Percentiles rank a stretch among this genome's conserved stretches.
phyloP scores from a whole-genome alignment of 805 yeast species.

The Kodamaea laetipori region DNA sequence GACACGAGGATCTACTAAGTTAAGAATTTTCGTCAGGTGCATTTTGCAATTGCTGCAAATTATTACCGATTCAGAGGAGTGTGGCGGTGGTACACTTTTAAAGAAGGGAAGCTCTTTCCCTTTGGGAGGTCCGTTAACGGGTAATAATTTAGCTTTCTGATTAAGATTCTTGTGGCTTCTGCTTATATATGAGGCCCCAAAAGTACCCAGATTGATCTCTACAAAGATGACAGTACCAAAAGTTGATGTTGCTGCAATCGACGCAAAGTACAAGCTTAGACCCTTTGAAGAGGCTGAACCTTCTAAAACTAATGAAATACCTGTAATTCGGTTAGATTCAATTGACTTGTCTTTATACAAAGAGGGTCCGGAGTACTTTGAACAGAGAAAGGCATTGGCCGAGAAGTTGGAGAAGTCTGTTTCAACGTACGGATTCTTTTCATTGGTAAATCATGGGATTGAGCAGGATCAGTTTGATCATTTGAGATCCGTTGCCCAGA shows the following conservation, averaged over 20 bases:
- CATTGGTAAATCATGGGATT: conserved; percentile 45
- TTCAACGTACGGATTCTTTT: conserved; percentile 47
- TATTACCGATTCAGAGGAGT: not conserved
- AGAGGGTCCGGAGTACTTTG: conserved; percentile 38
- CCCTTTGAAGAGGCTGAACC: conserved; percentile 32
- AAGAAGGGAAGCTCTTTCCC: no score
- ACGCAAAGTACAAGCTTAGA: conserved; percentile 30
- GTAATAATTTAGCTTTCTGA: not conserved
- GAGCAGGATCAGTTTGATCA: conserved; percentile 31
- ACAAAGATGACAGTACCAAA: no score
- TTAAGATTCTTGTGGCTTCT: no score
- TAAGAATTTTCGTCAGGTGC: not conserved
- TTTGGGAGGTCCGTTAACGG: conserved; percentile 1
- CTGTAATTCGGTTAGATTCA: conserved; percentile 32
- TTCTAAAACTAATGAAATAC: conserved; percentile 17
- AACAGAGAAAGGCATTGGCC: conserved; percentile 35
- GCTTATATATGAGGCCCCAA: no score
- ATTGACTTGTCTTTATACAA: conserved; percentile 39
- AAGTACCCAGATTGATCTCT: no score
- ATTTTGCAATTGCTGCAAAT: conserved; percentile 1
- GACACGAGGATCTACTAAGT: no score
- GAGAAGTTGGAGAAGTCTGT: conserved; percentile 40
- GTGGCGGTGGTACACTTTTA: conserved; percentile 4
- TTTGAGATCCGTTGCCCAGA: conserved; percentile 44
- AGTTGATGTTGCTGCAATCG: conserved; percentile 18